These are phyloP conservation scores for Wickerhamomyces bovis DNA, from an alignment of 805 yeast species.

Conservation along the genomic window DNA sequence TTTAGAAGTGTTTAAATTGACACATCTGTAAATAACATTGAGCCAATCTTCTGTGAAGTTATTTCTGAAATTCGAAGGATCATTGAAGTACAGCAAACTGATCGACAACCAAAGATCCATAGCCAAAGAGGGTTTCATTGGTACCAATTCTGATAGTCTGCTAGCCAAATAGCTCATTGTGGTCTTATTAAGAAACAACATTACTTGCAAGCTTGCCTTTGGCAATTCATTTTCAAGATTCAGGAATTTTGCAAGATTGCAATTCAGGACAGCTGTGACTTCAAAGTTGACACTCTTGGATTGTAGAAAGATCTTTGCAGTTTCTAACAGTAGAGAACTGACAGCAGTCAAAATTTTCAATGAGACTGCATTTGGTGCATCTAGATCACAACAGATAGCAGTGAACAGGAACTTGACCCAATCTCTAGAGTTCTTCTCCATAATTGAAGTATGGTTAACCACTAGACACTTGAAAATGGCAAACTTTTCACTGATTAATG, in stretches of 20 bases:
- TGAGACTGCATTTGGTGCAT: neutral
- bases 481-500: conserved; percentile 18
- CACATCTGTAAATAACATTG: neutral
- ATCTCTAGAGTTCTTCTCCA: conserved; percentile 23
- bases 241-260: neutral
- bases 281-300: conserved; percentile 19
- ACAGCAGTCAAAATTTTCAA: conserved; percentile 9
- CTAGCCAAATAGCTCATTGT: conserved; percentile 5
- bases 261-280: conserved; percentile 8
- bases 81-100: conserved; percentile 12
- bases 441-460: conserved; percentile 14
- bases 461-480: conserved; percentile 17
- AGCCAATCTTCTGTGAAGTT: conserved; percentile 4
- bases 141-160: conserved; percentile 4
- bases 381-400: neutral
- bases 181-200: neutral
- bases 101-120: conserved; percentile 21
- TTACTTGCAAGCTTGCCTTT: neutral
- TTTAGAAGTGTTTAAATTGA: neutral
- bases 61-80: conserved; percentile 3
- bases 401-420: conserved; percentile 12
- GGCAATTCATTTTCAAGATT: neutral
- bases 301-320: conserved; percentile 13
- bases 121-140: conserved; percentile 2
- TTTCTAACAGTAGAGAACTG: conserved; percentile 9